A percentile compares a stretch with the other conserved stretches of the same genome.
Evolutionary conservation across 805 yeast genomes (phyloP).

Genomic region (Schwanniomyces occidentalis): DNA sequence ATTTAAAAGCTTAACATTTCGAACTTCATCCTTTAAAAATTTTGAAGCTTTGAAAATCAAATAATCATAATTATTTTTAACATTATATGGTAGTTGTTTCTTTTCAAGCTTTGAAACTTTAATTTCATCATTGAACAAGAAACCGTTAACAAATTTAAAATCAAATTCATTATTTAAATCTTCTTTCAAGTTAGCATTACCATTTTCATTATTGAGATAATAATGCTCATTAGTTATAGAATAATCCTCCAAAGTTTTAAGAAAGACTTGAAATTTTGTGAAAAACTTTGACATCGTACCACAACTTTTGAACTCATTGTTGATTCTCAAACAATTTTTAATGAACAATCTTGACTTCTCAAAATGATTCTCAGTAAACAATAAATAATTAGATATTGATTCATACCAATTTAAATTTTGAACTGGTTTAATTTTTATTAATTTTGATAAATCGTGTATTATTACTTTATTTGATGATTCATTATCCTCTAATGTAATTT

Average conservation of each 20-base stretch:
- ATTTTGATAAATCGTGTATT: constrained; percentile 23
- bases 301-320: constrained; percentile 70
- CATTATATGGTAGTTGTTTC: constrained; percentile 24
- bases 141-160: constrained; percentile 20
- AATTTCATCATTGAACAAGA: constrained; percentile 27
- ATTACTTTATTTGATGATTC: constrained; percentile 15
- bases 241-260: constrained; percentile 43
- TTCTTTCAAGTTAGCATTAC: constrained; percentile 17
- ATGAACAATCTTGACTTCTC: constrained; percentile 52
- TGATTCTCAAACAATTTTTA: constrained; percentile 71
- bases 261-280: constrained; percentile 44
- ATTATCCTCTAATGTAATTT: constrained; percentile 5
- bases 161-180: constrained; percentile 20
- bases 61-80: constrained; percentile 43
- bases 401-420: constrained; percentile 24
- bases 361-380: constrained; percentile 53
- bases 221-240: constrained; percentile 36
- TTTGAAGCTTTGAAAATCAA: constrained; percentile 36
- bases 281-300: constrained; percentile 54
- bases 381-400: constrained; percentile 27
- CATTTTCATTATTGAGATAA: constrained; percentile 23
- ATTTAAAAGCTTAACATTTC: constrained; percentile 12
- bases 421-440: constrained; percentile 29
- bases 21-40: constrained; percentile 23
- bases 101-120: constrained; percentile 28